Evolutionary conservation across 1,139 yeast species (phyloP), one percentile per base, ranked within the genome.

Genomic region (Pichia sp.): DNA sequence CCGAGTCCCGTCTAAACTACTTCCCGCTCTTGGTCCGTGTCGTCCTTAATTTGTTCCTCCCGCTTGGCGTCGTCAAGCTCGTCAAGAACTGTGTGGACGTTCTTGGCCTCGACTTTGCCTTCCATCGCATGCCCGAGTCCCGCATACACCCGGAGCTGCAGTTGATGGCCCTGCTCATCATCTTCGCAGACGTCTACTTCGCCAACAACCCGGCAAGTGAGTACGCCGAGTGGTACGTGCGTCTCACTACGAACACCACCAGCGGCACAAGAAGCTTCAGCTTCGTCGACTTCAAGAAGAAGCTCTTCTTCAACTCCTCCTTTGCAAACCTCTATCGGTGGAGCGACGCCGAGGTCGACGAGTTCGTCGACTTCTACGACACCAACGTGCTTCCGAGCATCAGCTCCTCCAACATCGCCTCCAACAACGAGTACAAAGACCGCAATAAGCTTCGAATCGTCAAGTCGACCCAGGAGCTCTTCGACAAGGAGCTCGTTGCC

Each of bases 331-430:
- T 80, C 19, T 56, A 72, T 4, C 62, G 66, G 15, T 77, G 82
- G 79, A 67, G 73, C 13, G 74, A 73, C 40, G 64, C 64, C 1
- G 72, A 77, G 54, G 70, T 74, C 8, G 68, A 69, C 15, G 62
- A 67, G 29, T 80, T 78, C 62, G 70, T 77, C 48, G 69, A 74
- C 34, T 76, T 79, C 74, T 69, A 78, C 36, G 68, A 71, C 54
- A 70, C 69, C 5, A 67, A 70, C 43, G 57, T 53, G 1, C 29
- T 76, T 1, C 72, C 60, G 0, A 54, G 59, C 2, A 62, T 62
- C 4, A 60, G 60, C 11, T 55, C 57, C 16, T 59, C 59, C 3
- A 57, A 64, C 34, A 55, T 54, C 19, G 52, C 55, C 0, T 31
- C 59, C 3, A 52, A 43, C 16, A 53, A 58, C 23, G 56, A 57